Conservation (phyloP, 2,329 filamentous ascomycete species). For the Tolypocladium inflatum region DNA sequence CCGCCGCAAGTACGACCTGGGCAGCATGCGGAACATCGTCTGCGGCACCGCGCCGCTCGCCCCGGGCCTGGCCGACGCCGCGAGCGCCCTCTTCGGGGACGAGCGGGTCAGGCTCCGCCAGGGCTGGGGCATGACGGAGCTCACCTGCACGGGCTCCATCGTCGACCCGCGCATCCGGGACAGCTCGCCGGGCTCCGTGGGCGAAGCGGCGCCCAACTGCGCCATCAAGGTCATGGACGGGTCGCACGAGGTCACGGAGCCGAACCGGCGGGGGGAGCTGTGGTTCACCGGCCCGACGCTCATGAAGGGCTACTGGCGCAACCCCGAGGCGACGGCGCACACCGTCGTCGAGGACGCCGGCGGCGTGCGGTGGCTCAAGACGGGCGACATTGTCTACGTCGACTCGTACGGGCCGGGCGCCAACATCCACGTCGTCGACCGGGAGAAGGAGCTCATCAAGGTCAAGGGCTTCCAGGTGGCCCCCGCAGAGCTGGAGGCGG, state of each 20-base stretch:
- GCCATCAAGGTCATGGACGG: background rate
- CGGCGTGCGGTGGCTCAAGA: conserved; percentile 58
- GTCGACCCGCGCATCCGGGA: background rate
- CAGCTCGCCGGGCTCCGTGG: background rate
- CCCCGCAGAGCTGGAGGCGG: conserved; percentile 37
- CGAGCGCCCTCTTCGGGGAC: background rate
- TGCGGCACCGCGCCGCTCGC: background rate
- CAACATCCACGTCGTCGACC: conserved; percentile 59
- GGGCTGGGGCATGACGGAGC: background rate
- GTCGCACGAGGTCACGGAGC: conserved; percentile 47
- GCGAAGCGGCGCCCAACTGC: background rate
- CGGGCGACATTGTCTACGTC: conserved; percentile 71
- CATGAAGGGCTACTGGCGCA: conserved; percentile 72
- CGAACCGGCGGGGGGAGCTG: conserved; percentile 68
- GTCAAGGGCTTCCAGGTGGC: conserved; percentile 51
- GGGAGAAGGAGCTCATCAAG: conserved; percentile 58
- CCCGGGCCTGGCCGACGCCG: background rate
- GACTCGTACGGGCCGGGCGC: conserved; percentile 61
- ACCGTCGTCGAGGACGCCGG: conserved; percentile 58
- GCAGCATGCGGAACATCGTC: background rate
- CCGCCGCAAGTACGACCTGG: background rate
- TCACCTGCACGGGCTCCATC: background rate
- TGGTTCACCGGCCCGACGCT: conserved; percentile 65
- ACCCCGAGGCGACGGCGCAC: conserved; percentile 67
- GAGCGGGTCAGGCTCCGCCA: background rate